Evolutionary conservation across 2,329 filamentous ascomycete genomes (phyloP).

Genomic region (Claviceps maximensis): DNA sequence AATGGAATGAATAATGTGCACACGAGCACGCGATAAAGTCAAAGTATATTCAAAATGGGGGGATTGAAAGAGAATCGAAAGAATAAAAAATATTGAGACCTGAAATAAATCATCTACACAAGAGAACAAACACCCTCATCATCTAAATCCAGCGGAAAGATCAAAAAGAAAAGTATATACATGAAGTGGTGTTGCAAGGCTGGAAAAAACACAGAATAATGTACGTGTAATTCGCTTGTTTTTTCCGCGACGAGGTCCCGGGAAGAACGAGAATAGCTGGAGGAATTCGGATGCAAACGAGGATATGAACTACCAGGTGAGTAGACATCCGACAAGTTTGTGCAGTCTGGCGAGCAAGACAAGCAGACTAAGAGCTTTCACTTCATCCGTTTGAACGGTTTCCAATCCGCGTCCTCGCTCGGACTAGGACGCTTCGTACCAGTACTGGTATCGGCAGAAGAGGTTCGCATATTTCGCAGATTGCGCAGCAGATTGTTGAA

Average conservation of each 20-base stretch:
- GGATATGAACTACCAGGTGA: background rate
- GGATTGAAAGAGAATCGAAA: background rate
- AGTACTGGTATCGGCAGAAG: conserved; percentile 13
- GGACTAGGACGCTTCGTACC: conserved; percentile 20
- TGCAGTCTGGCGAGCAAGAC: background rate
- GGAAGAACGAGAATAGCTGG: background rate
- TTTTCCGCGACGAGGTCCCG: background rate
- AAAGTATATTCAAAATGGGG: no score
- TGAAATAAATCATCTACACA: background rate
- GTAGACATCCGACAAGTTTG: background rate
- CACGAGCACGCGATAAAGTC: background rate
- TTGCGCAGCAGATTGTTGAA: conserved; percentile 18
- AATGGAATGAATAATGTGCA: background rate
- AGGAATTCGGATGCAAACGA: background rate
- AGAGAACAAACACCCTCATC: background rate
- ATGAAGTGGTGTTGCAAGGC: background rate
- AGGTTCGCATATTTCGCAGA: conserved; percentile 19
- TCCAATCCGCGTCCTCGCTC: conserved; percentile 13
- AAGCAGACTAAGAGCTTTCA: conserved; percentile 7
- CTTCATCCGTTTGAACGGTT: conserved; percentile 21
- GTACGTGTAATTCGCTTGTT: background rate
- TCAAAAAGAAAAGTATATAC: background rate
- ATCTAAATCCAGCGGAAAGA: no score
- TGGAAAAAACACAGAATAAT: background rate
- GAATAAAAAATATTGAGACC: background rate